Evolutionary conservation across 805 yeast species (phyloP).

Genomic region (Metschnikowia continentalis): DNA sequence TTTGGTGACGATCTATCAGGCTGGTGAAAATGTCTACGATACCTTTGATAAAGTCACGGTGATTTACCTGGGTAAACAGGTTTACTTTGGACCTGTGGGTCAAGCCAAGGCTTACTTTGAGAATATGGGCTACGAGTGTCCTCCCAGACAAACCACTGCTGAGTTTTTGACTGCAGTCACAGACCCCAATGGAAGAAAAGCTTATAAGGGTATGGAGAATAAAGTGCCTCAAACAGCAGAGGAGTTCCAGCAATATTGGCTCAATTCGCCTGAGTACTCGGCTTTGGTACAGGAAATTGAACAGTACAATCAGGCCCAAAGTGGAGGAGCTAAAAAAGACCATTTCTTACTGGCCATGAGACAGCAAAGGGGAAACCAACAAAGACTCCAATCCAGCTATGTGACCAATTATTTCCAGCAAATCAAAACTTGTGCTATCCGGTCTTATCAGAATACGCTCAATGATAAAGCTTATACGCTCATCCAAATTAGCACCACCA

Average conservation of each 20-base stretch:
- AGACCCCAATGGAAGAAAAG: constrained; percentile 59
- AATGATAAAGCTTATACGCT: constrained; percentile 57
- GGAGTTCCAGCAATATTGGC: constrained; percentile 58
- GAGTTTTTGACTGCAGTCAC: constrained; percentile 65
- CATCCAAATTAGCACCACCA: constrained; percentile 47
- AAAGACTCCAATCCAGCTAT: constrained; percentile 28
- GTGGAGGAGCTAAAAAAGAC: constrained; percentile 31
- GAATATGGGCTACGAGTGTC: constrained; percentile 58
- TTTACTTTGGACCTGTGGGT: constrained; percentile 51
- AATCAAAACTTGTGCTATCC: constrained; percentile 41
- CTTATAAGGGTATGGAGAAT: constrained; percentile 43
- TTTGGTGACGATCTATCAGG: constrained; percentile 62
- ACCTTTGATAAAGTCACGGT: constrained; percentile 58
- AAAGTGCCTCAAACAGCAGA: constrained; percentile 51
- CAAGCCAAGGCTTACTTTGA: constrained; percentile 52
- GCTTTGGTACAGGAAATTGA: constrained; percentile 40
- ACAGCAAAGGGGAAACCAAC: constrained; percentile 28
- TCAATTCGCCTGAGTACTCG: constrained; percentile 46
- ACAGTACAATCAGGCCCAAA: constrained; percentile 24
- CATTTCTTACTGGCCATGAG: constrained; percentile 18
- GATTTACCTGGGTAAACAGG: constrained; percentile 57
- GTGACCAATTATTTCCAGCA: constrained; percentile 17
- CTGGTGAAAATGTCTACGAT: constrained; percentile 58
- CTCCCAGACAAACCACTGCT: constrained; percentile 61
- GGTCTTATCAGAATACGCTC: constrained; percentile 49